Percentiles rank a stretch among this genome's conserved stretches.
Evolutionary conservation across 2,329 filamentous ascomycete genomes (phyloP).

Genomic region (Diplodia seriata): DNA sequence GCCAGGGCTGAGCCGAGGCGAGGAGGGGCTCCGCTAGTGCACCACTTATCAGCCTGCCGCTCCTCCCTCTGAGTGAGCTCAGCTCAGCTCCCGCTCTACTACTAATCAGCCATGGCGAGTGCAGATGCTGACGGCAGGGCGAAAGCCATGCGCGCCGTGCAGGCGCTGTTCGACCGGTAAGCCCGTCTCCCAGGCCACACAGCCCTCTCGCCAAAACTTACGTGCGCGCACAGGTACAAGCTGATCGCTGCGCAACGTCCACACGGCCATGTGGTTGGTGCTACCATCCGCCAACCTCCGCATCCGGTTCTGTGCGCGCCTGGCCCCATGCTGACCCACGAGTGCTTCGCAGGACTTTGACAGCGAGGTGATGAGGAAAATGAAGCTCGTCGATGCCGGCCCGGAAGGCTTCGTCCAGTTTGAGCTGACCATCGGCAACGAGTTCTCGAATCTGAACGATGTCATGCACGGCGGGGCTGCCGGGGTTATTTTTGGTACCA

Average conservation of each 20-base stretch:
- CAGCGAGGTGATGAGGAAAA: constrained; percentile 46
- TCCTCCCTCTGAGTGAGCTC: not conserved
- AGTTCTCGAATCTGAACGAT: constrained; percentile 51
- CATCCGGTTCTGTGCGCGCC: not conserved
- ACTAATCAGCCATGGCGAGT: constrained; percentile 38
- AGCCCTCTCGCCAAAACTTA: constrained; percentile 14
- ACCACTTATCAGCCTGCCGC: not conserved
- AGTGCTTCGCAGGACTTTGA: constrained; percentile 45
- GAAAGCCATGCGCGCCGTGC: constrained; percentile 47
- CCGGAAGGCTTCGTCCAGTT: constrained; percentile 46
- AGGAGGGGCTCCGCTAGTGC: constrained; percentile 2
- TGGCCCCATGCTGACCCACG: not conserved
- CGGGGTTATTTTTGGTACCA: constrained; percentile 47
- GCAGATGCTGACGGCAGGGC: constrained; percentile 37
- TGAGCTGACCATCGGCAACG: constrained; percentile 45
- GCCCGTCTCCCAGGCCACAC: constrained; percentile 1
- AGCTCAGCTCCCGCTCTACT: not conserved
- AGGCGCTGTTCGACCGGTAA: constrained; percentile 46
- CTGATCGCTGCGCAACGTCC: constrained; percentile 43
- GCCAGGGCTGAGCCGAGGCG: constrained; percentile 22
- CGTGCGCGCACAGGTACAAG: constrained; percentile 39
- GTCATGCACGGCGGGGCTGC: constrained; percentile 52
- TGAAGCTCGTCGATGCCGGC: constrained; percentile 48
- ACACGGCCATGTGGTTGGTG: constrained; percentile 43
- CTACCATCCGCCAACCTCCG: not conserved